Conservation (phyloP, 345 rosid genomes). For the Hypericum perforatum region DNA sequence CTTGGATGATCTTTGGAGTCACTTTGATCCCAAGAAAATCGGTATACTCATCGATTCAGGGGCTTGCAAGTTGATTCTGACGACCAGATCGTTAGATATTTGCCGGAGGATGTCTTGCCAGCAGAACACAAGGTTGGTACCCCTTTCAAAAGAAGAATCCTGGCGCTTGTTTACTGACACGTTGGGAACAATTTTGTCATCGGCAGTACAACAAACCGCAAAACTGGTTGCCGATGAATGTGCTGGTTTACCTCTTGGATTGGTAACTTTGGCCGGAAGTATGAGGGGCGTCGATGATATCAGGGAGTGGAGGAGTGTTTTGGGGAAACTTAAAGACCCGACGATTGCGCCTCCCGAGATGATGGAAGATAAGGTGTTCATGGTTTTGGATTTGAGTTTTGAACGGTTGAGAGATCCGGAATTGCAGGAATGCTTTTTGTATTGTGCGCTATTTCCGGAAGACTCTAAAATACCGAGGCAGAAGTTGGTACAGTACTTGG, state of each 20-base stretch:
- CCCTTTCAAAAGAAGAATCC: constrained; percentile 17
- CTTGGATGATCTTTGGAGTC: constrained; percentile 5
- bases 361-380: constrained; percentile 14
- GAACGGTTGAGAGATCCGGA: constrained; percentile 5
- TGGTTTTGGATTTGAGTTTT: constrained; percentile 9
- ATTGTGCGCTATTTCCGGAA: constrained; percentile 11
- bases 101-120: constrained; percentile 4
- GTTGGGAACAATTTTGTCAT: constrained; percentile 7
- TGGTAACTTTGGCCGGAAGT: constrained; percentile 11
- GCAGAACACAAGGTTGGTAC: constrained; percentile 5
- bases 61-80: constrained; percentile 4
- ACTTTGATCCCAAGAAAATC: background rate
- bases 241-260: constrained; percentile 10
- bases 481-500: constrained; percentile 9
- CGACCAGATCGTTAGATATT: background rate
- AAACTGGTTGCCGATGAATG: constrained; percentile 13
- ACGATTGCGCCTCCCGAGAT: constrained; percentile 4
- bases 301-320: constrained; percentile 15
- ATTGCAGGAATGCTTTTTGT: constrained; percentile 6
- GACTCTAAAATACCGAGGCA: constrained; percentile 6
- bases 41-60: background rate
- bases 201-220: constrained; percentile 10
- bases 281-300: constrained; percentile 9
- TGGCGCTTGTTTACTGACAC: constrained; percentile 17
- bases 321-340: constrained; percentile 9